A percentile compares a stretch with the other conserved stretches of the same genome.
Evolutionary conservation across 2,329 filamentous ascomycete species (phyloP).

Genomic region (Botrytis fragariae): DNA sequence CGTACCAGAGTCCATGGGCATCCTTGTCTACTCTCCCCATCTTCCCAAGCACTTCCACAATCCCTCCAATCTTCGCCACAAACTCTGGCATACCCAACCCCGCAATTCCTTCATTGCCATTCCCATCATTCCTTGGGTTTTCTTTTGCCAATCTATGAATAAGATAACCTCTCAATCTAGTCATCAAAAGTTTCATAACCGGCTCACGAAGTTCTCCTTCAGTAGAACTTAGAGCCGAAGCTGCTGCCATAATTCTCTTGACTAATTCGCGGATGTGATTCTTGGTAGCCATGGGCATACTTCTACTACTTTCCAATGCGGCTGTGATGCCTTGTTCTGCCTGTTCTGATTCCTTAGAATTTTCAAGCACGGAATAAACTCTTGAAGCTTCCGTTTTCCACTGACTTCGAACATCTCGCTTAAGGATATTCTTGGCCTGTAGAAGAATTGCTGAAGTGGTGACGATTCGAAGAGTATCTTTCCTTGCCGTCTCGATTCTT

Average conservation of each 20-base stretch:
- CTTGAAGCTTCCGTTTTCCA: constrained; percentile 74
- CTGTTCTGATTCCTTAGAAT: constrained; percentile 47
- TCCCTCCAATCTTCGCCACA: constrained; percentile 63
- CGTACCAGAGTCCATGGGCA: constrained; percentile 69
- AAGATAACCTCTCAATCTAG: constrained; percentile 65
- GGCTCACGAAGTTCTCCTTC: constrained; percentile 47
- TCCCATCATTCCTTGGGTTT: constrained; percentile 59
- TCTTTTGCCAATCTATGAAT: constrained; percentile 59
- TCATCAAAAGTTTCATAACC: constrained; percentile 64
- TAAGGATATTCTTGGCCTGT: constrained; percentile 79
- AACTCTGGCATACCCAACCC: constrained; percentile 73
- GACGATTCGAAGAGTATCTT: constrained; percentile 62
- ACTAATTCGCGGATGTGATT: constrained; percentile 57
- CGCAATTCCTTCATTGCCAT: constrained; percentile 60
- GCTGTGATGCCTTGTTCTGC: constrained; percentile 60
- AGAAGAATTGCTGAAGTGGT: constrained; percentile 72
- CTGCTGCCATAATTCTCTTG: constrained; percentile 48
- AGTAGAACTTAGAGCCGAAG: constrained; percentile 22
- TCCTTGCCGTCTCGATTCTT: constrained; percentile 58
- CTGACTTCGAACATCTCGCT: constrained; percentile 72
- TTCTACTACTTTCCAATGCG: constrained; percentile 59
- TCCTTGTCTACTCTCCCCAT: constrained; percentile 66
- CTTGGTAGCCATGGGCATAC: constrained; percentile 64
- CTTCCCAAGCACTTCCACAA: constrained; percentile 65
- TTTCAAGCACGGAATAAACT: constrained; percentile 68